Conservation (phyloP, 2,329 filamentous ascomycete species). For the Monosporascus sp. region DNA sequence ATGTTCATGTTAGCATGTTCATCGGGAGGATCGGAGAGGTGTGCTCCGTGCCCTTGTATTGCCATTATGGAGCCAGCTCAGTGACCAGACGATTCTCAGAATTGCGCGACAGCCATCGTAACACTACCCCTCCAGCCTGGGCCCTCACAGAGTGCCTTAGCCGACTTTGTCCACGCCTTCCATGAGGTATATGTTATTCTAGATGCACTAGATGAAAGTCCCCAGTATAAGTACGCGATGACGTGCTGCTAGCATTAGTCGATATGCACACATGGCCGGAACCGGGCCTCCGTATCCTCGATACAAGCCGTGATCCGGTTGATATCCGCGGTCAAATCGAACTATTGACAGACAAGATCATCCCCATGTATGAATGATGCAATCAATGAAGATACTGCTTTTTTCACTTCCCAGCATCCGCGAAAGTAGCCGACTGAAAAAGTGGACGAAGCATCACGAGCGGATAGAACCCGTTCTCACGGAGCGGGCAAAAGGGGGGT, state of each 20-base stretch:
- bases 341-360: conserved; percentile 7
- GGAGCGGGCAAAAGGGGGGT: conserved; percentile 26
- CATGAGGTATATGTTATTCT: conserved; percentile 29
- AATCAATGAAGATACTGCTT: conserved; percentile 22
- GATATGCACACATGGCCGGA: conserved; percentile 19
- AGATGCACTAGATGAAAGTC: conserved; percentile 34
- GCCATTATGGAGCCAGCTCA: too few species aligned
- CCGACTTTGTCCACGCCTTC: conserved; percentile 22
- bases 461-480: conserved; percentile 23
- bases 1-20: too few species aligned
- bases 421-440: conserved; percentile 15
- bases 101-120: conserved; percentile 11
- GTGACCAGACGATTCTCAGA: too few species aligned
- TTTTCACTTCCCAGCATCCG: conserved; percentile 21
- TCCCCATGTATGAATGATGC: conserved; percentile 13
- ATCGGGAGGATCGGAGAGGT: too few species aligned
- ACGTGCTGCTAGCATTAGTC: conserved; percentile 19
- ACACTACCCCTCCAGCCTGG: conserved; percentile 12
- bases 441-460: conserved; percentile 19
- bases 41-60: too few species aligned
- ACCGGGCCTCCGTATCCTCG: conserved; percentile 22
- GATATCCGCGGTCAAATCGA: conserved; percentile 23
- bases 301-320: conserved; percentile 28
- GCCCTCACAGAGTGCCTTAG: conserved; percentile 17
- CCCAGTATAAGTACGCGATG: conserved; percentile 16